These are phyloP conservation scores for Eucalyptus virginea DNA, from an alignment of 345 rosid genomes.

Conservation along the genomic window DNA sequence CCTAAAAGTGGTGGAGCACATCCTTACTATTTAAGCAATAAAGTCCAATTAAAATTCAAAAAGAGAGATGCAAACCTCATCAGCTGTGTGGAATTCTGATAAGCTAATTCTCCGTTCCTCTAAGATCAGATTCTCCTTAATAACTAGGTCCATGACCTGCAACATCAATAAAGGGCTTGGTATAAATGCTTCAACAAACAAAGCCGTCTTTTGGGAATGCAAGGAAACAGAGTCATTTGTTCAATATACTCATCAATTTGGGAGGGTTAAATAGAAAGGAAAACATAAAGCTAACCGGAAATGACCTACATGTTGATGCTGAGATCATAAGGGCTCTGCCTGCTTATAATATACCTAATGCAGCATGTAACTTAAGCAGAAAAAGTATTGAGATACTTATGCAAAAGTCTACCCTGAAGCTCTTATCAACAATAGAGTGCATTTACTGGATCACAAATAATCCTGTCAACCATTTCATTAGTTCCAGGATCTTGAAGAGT, in stretches of 20 bases:
- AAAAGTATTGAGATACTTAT: background rate
- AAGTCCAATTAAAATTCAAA: background rate
- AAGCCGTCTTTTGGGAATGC: background rate
- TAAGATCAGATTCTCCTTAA: constrained; percentile 43
- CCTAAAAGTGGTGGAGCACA: background rate
- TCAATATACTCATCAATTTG: background rate
- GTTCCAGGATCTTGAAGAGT: background rate
- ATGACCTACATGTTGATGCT: background rate
- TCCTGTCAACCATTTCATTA: background rate
- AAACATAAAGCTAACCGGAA: background rate
- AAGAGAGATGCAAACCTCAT: constrained; percentile 43
- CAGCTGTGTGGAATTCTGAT: constrained; percentile 81
- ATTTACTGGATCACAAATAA: background rate
- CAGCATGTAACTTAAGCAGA: background rate
- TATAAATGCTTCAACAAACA: background rate
- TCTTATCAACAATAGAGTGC: background rate
- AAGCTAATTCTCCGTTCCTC: constrained; percentile 70
- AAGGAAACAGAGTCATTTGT: background rate
- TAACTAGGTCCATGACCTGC: constrained; percentile 83
- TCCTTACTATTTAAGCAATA: background rate
- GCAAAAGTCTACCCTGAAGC: background rate
- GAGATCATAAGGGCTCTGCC: background rate
- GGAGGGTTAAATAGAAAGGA: background rate
- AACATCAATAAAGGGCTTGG: background rate
- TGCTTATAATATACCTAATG: background rate